Evolutionary conservation across 2,329 filamentous ascomycete species (phyloP).

Genomic region (Pseudovirgaria hyperparasitica): DNA sequence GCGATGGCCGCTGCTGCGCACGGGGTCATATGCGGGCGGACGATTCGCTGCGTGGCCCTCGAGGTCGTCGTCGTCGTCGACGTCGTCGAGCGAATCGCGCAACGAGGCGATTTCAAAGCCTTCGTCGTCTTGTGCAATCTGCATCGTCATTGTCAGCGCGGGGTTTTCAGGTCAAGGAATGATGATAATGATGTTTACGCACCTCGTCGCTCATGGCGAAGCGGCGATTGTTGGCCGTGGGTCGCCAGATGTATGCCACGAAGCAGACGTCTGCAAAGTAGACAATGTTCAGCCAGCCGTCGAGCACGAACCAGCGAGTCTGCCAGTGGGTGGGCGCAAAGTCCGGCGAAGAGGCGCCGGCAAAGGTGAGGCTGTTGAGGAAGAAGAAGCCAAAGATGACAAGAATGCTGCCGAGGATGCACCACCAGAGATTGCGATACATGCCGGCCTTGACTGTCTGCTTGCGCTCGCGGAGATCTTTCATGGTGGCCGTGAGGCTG

Average conservation of each 20-base stretch:
- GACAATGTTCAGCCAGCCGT: slow-evolving; percentile 94
- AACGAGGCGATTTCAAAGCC: slow-evolving; percentile 95
- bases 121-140: slow-evolving; percentile 94
- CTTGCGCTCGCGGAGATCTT: slow-evolving; percentile 88
- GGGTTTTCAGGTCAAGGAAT: not conserved
- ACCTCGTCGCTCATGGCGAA: slow-evolving; percentile 98
- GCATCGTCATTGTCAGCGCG: slow-evolving; percentile 15
- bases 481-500: slow-evolving; percentile 86
- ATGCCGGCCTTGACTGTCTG: slow-evolving; percentile 87
- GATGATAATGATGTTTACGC: slow-evolving; percentile 12
- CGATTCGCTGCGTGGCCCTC: slow-evolving; percentile 8
- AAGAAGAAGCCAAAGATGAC: slow-evolving; percentile 99
- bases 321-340: slow-evolving; percentile 98
- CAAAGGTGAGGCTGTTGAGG: slow-evolving; percentile 92
- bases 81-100: slow-evolving; percentile 58
- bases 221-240: slow-evolving; percentile 88
- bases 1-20: slow-evolving; percentile 10
- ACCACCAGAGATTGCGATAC: slow-evolving; percentile 99
- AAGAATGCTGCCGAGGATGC: slow-evolving; percentile 79
- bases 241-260: slow-evolving; percentile 91
- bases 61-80: slow-evolving; percentile 35
- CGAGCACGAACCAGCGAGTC: slow-evolving; percentile 90
- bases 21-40: slow-evolving; percentile 28
- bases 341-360: slow-evolving; percentile 68
- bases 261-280: slow-evolving; percentile 90